A percentile compares a stretch with the other conserved stretches of the same genome.
phyloP scores from a whole-genome alignment of 2,329 filamentous ascomycete genomes.

The Plenodomus tracheiphilus region DNA sequence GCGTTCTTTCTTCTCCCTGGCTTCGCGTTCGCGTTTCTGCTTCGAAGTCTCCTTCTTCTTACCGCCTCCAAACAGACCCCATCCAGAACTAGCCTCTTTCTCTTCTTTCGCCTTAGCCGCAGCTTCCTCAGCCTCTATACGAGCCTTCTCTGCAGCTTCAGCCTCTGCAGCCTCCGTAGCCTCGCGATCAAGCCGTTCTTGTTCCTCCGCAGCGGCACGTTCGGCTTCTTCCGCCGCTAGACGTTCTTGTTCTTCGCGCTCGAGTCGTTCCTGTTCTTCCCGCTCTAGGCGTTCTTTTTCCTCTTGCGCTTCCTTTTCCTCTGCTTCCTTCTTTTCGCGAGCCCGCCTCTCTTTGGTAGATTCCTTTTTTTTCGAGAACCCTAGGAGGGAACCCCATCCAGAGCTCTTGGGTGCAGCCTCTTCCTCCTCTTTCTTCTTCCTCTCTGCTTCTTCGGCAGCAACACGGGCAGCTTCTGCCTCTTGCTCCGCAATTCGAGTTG shows the following conservation, averaged over 20 bases:
- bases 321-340: slow-evolving; percentile 42
- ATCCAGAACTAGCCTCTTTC: slow-evolving; percentile 23
- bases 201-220: slow-evolving; percentile 1
- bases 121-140: slow-evolving; percentile 23
- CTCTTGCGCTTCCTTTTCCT: slow-evolving; percentile 25
- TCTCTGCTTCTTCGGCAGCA: slow-evolving; percentile 25
- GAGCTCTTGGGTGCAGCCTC: slow-evolving; percentile 33
- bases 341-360: slow-evolving; percentile 34
- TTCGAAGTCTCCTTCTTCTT: slow-evolving; percentile 44
- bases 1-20: slow-evolving; percentile 28
- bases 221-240: slow-evolving; percentile 8
- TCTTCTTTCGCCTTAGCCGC: slow-evolving; percentile 29
- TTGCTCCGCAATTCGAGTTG: slow-evolving; percentile 22
- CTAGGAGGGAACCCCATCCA: slow-evolving; percentile 31
- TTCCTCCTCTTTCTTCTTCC: slow-evolving; percentile 21
- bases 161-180: slow-evolving; percentile 5
- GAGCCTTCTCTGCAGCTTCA: slow-evolving; percentile 6
- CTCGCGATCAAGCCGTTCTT: slow-evolving; percentile 41
- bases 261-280: slow-evolving; percentile 28
- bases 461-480: slow-evolving; percentile 9
- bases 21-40: slow-evolving; percentile 34
- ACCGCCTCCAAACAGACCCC: slow-evolving; percentile 17
- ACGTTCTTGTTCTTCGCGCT: slow-evolving; percentile 24
- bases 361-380: slow-evolving; percentile 45
- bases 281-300: slow-evolving; percentile 25